Percentiles rank a stretch among this genome's conserved stretches.
phyloP scores from a whole-genome alignment of 306 rosid genomes.

The Hippophae tibetana region DNA sequence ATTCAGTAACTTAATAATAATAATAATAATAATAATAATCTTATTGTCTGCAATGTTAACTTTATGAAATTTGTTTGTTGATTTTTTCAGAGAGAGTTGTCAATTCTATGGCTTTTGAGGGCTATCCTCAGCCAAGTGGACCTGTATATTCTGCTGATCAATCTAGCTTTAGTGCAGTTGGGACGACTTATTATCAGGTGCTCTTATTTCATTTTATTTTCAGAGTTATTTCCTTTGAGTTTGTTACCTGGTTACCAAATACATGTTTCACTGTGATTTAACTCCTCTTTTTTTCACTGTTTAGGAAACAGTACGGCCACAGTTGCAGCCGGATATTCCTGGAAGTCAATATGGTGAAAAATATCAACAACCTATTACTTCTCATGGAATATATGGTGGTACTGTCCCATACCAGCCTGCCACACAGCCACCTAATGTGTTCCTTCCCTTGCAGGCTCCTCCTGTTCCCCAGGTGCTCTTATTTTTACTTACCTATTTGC shows the following conservation, averaged over 20 bases:
- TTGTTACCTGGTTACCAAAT: neutral
- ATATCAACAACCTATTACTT: slow-evolving; percentile 42
- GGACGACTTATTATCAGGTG: slow-evolving; percentile 57
- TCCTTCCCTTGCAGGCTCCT: slow-evolving; percentile 60
- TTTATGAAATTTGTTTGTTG: neutral
- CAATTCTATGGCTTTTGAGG: slow-evolving; percentile 35
- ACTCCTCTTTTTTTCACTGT: slow-evolving; percentile 12
- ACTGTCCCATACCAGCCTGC: slow-evolving; percentile 43
- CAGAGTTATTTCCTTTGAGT: neutral
- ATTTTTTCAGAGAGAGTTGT: slow-evolving; percentile 42
- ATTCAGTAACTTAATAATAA: too few relatives aligned
- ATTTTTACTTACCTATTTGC: neutral
- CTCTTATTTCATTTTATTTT: slow-evolving; percentile 9
- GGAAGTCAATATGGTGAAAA: slow-evolving; percentile 45
- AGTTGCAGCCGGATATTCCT: slow-evolving; percentile 42
- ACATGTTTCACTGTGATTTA: slow-evolving; percentile 3
- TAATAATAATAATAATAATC: neutral
- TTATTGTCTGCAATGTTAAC: neutral
- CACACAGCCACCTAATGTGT: slow-evolving; percentile 43
- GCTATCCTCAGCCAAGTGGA: slow-evolving; percentile 40
- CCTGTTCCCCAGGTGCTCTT: slow-evolving; percentile 64
- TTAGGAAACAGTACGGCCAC: slow-evolving; percentile 45
- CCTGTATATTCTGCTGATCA: slow-evolving; percentile 40
- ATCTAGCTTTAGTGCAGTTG: slow-evolving; percentile 27
- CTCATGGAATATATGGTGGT: slow-evolving; percentile 44